Percentiles rank a stretch among this genome's conserved stretches.
Conservation (phyloP, 768 basidiomycete genomes). For the Tubosaeta brunneosetosa region DNA sequence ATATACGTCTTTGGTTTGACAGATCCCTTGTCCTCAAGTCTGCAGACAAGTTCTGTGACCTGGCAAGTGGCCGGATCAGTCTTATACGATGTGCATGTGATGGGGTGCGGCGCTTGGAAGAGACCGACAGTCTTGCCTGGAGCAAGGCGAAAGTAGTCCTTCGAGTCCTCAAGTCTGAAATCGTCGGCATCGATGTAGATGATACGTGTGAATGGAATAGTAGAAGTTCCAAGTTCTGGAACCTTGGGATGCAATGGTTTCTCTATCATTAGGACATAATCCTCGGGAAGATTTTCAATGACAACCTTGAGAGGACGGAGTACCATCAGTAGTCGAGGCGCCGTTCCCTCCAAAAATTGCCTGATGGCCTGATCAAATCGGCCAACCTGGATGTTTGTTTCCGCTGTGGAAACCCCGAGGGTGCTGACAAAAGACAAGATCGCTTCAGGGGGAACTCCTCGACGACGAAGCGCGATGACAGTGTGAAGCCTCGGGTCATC, state of each 20-base stretch:
- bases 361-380: constrained; percentile 91
- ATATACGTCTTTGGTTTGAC: constrained; percentile 92
- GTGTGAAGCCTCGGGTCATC: constrained; percentile 98
- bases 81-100: constrained; percentile 89
- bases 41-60: constrained; percentile 75
- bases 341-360: constrained; percentile 83
- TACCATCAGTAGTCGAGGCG: constrained; percentile 88
- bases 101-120: constrained; percentile 87
- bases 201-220: constrained; percentile 79
- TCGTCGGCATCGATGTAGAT: constrained; percentile 93
- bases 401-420: constrained; percentile 87
- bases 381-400: constrained; percentile 76
- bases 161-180: constrained; percentile 86
- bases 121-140: constrained; percentile 97
- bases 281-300: constrained; percentile 86
- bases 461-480: constrained; percentile 88
- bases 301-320: constrained; percentile 85
- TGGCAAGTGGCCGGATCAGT: constrained; percentile 66
- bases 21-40: constrained; percentile 64
- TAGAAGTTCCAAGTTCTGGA: constrained; percentile 76
- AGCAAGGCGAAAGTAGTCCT: constrained; percentile 95
- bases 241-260: constrained; percentile 95
- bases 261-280: constrained; percentile 76
- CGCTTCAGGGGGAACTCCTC: constrained; percentile 96
- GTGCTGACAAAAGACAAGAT: constrained; percentile 89